phyloP scores from a whole-genome alignment of 139 green algal species.

The Chlorella sp. region DNA sequence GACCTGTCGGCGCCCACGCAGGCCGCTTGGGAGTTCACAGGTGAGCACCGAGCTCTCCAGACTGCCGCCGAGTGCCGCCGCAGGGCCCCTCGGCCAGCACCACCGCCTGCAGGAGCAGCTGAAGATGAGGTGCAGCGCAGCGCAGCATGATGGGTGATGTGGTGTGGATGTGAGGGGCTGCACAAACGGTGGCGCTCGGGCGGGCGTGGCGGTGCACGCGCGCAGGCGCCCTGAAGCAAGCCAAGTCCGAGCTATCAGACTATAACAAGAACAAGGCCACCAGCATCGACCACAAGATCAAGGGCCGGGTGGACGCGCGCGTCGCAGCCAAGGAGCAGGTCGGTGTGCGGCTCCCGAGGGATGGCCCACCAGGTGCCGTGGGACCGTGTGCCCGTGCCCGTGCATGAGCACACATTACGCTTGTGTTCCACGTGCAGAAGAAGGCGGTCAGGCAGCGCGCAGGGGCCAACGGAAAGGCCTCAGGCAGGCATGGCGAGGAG shows the following conservation, averaged over 20 bases:
- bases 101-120: not conserved
- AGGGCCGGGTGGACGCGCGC: constrained; percentile 21
- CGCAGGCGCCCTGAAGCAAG: constrained; percentile 48
- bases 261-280: constrained; percentile 21
- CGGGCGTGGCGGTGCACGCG: not conserved
- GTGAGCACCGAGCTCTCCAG: no score
- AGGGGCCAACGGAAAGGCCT: not conserved
- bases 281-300: constrained; percentile 64
- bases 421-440: not conserved
- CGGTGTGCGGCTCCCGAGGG: not conserved
- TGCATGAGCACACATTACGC: not conserved
- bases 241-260: constrained; percentile 27
- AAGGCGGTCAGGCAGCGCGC: not conserved
- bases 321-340: not conserved
- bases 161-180: no score
- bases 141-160: no score
- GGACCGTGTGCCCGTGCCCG: not conserved
- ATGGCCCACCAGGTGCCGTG: not conserved
- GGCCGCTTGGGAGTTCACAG: constrained; percentile 71
- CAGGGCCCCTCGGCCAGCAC: not conserved
- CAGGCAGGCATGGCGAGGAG: not conserved
- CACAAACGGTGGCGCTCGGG: no score
- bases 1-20: constrained; percentile 18
- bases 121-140: no score
- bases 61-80: no score